Base-by-base conservation (phyloP, 73 alveolate species). In the Tetrahymena borealis region DNA sequence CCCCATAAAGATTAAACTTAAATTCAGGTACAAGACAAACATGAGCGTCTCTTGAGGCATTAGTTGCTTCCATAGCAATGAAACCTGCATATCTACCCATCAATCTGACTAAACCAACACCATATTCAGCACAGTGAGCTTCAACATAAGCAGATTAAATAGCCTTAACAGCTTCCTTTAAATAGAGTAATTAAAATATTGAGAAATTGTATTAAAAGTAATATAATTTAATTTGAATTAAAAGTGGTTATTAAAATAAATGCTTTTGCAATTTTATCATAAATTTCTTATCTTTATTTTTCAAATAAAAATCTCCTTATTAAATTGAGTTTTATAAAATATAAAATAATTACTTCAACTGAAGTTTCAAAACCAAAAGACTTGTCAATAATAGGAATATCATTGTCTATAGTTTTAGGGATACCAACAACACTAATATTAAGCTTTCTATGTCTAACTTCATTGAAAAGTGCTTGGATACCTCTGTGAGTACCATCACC, bases 401-500 rank as follows among this genome's bases (percentile, higher is more conserved):
- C 99, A 91, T 99, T 99, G 94, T 99, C 99, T 35, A 99, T 99
- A 40, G 99, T 98, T 94, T 99, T 99, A 0, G 99, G 99, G 36
- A 99, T 96, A 41, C 99, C 99, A 11, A 96, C 98, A 13, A 99
- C 94, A 91, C 98, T 94, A 39, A 98, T 96, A 91, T 95, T 92
- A 40, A 94, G 94, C 39, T 94, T 93, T 43, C 98, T 92, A 40
- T 95, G 97, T 91, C 90, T 93, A 18, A 97, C 79, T 77, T 97
- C 97, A 40, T 96, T 94, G 35, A 93, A 91, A 32, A 98, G 95
- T 40, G 93, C 98, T 13, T 94, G 43, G 38, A 97, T 96, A 12
- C 99, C 99, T 33, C 98, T 60, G 91, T 99, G 99, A 13, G 99
- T 99, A 11, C 99, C 99, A 94, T 99, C 99, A n/a, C 99, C 99